Evolutionary conservation across 164 flowering plant genomes (phyloP).

Genomic region (Protea cynaroides): DNA sequence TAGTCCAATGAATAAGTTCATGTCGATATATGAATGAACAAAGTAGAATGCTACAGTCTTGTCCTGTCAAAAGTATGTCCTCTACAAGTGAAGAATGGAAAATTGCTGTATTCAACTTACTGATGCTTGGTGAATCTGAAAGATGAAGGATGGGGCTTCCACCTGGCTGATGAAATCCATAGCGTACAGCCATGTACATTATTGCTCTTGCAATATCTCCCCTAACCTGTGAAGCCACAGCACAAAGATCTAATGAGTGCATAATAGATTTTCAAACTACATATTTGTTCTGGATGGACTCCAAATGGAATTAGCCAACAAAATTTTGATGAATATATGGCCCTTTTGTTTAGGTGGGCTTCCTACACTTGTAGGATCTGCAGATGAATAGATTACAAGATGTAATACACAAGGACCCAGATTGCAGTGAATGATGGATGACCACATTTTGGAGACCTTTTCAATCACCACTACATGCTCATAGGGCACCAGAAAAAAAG

Average conservation of each 20-base stretch:
- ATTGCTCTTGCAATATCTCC: constrained; percentile 58
- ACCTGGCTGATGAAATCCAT: constrained; percentile 31
- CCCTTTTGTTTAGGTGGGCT: too few species aligned
- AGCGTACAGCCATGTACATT: constrained; percentile 57
- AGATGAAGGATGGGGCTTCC: constrained; percentile 35
- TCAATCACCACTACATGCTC: too few species aligned
- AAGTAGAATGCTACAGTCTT: background rate
- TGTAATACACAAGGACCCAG: too few species aligned
- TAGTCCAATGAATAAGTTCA: background rate
- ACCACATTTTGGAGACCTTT: too few species aligned
- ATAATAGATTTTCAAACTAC: too few species aligned
- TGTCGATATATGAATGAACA: too few species aligned
- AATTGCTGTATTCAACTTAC: constrained; percentile 18
- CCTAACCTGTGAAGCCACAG: constrained; percentile 33
- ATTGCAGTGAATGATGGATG: too few species aligned
- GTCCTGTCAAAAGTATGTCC: background rate
- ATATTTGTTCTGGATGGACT: background rate
- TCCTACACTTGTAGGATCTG: background rate
- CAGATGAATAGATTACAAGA: background rate
- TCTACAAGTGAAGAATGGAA: background rate
- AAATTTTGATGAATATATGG: too few species aligned
- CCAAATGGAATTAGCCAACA: too few species aligned
- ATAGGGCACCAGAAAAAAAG: too few species aligned
- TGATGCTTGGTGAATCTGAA: constrained; percentile 45
- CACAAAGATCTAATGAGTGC: too few species aligned